Percentiles rank a stretch among this genome's conserved stretches.
Evolutionary conservation across 140 eudicot species (phyloP).

Genomic region (Cichorium intybus): DNA sequence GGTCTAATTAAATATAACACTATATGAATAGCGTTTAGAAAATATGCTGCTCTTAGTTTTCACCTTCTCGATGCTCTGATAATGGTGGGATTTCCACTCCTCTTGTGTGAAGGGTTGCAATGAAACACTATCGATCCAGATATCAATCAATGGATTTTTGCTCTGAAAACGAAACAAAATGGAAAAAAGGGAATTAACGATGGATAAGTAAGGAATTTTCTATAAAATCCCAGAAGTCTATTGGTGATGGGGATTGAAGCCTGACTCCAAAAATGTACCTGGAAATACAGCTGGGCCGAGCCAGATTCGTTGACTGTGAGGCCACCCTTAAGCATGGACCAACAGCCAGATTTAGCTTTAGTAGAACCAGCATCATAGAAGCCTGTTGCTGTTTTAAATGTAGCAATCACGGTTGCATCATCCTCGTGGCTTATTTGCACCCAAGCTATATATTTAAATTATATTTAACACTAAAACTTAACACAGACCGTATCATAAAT

Average conservation of each 20-base stretch:
- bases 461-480: background rate
- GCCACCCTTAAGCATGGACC: conserved; percentile 87
- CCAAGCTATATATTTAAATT: conserved; percentile 40
- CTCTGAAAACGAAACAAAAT: conserved; percentile 27
- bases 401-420: conserved; percentile 34
- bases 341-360: conserved; percentile 41
- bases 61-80: conserved; percentile 55
- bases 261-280: no score
- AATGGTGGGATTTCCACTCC: conserved; percentile 63
- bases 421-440: conserved; percentile 39
- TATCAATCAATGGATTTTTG: conserved; percentile 33
- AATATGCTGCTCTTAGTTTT: background rate
- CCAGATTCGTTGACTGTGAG: conserved; percentile 38
- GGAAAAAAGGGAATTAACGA: no score
- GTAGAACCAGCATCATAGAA: conserved; percentile 33
- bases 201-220: no score
- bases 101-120: conserved; percentile 61
- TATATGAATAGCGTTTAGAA: background rate
- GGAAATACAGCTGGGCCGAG: conserved; percentile 42
- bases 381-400: conserved; percentile 37
- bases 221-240: no score
- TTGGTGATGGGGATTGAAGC: no score
- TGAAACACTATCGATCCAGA: conserved; percentile 62
- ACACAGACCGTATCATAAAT: background rate
- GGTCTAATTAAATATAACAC: no score